phyloP scores from a whole-genome alignment of 2,329 filamentous ascomycete species.

The Trichoderma semiorbis region DNA sequence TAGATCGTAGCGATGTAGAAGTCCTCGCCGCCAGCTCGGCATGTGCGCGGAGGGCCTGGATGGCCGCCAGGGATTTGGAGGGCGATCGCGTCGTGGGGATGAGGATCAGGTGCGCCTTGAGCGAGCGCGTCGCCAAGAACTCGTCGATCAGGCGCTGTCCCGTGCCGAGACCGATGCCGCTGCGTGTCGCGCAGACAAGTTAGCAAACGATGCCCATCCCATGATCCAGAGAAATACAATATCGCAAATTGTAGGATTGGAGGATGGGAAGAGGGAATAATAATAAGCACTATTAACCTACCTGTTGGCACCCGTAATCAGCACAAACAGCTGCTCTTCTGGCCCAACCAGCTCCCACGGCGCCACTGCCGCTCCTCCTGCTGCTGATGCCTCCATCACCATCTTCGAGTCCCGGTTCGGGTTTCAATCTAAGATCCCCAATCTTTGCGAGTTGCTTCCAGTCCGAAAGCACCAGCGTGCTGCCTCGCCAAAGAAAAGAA shows the following conservation, averaged over 20 bases:
- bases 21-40: slow-evolving; percentile 41
- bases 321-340: slow-evolving; percentile 55
- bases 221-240: background rate
- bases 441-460: background rate
- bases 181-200: slow-evolving; percentile 37
- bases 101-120: slow-evolving; percentile 68
- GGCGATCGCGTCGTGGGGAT: slow-evolving; percentile 78
- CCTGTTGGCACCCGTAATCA: slow-evolving; percentile 88
- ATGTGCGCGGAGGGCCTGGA: slow-evolving; percentile 59
- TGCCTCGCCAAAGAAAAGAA: background rate
- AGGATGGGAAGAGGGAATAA: background rate
- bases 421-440: background rate
- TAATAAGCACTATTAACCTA: slow-evolving; percentile 36
- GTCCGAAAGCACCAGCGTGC: background rate
- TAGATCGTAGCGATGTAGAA: slow-evolving; percentile 37
- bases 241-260: background rate
- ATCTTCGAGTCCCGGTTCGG: background rate
- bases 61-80: slow-evolving; percentile 71
- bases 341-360: slow-evolving; percentile 37
- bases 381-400: slow-evolving; percentile 1
- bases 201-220: background rate
- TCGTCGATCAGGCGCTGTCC: slow-evolving; percentile 85
- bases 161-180: slow-evolving; percentile 82
- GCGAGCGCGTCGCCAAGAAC: slow-evolving; percentile 68
- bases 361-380: slow-evolving; percentile 19